Evolutionary conservation across 225 moss, liverwort and hornwort species (phyloP).

Genomic region (Marchantia polymorpha): DNA sequence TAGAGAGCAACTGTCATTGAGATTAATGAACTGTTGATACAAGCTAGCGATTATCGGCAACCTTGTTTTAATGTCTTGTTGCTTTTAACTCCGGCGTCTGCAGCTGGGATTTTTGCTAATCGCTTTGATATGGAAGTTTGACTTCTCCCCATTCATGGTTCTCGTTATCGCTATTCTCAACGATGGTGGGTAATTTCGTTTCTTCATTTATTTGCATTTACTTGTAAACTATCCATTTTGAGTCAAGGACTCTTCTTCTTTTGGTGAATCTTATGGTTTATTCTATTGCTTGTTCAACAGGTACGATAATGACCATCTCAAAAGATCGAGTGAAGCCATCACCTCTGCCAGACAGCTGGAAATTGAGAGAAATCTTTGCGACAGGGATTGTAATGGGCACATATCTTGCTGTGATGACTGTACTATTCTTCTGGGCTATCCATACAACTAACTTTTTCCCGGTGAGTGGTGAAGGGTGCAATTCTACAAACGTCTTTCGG

Average conservation of each 20-base stretch:
- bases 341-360: conserved; percentile 36
- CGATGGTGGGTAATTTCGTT: conserved; percentile 26
- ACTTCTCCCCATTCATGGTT: conserved; percentile 41
- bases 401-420: conserved; percentile 37
- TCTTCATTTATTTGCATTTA: neutral
- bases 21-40: too few species aligned
- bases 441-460: conserved; percentile 31
- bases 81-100: neutral
- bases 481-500: neutral
- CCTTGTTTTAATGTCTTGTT: too few species aligned
- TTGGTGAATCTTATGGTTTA: neutral
- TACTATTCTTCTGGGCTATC: conserved; percentile 31
- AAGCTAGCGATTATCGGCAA: too few species aligned
- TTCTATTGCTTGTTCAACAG: conserved; percentile 2
- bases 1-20: neutral
- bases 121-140: conserved; percentile 41
- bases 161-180: conserved; percentile 36
- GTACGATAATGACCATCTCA: conserved; percentile 42
- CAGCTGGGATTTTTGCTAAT: conserved; percentile 36
- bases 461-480: conserved; percentile 17
- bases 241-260: neutral
- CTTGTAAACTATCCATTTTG: too few species aligned
- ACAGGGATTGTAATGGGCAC: conserved; percentile 38
- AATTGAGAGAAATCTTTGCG: conserved; percentile 36
- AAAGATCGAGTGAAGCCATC: conserved; percentile 44